Conservation (phyloP, 2,329 filamentous ascomycete species). For the Phialophora expanda region DNA sequence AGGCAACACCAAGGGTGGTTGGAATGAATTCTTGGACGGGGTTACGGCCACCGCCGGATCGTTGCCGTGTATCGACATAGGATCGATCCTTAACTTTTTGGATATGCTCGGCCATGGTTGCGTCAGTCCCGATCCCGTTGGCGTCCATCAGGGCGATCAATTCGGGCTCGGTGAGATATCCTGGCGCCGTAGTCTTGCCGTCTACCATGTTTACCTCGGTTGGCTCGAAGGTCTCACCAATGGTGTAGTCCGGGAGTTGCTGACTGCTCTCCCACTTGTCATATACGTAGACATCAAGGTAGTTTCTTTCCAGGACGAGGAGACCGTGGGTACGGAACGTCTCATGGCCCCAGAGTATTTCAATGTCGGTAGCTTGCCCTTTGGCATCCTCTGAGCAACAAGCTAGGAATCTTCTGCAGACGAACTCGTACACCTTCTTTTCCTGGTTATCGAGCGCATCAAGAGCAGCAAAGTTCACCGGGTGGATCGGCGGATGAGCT, state of each 20-base stretch:
- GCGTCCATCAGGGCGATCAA: conserved; percentile 97
- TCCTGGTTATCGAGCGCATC: conserved; percentile 68
- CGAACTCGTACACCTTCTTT: conserved; percentile 85
- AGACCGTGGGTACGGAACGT: conserved; percentile 81
- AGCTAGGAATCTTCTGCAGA: conserved; percentile 87
- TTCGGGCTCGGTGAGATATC: conserved; percentile 91
- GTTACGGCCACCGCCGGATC: conserved; percentile 53
- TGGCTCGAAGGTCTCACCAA: conserved; percentile 83
- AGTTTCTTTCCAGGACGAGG: conserved; percentile 85
- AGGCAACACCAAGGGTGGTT: conserved; percentile 84
- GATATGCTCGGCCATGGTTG: conserved; percentile 99
- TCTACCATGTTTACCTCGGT: conserved; percentile 87
- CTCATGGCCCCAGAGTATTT: conserved; percentile 79
- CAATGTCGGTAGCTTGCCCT: conserved; percentile 82
- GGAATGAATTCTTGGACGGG: conserved; percentile 85
- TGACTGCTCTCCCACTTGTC: conserved; percentile 93
- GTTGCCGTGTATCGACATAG: conserved; percentile 74
- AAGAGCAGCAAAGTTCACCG: conserved; percentile 79
- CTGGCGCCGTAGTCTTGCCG: conserved; percentile 84
- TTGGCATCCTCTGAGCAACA: conserved; percentile 95
- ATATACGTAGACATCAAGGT: conserved; percentile 93
- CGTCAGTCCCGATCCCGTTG: conserved; percentile 97
- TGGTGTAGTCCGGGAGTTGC: conserved; percentile 76
- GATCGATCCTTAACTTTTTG: conserved; percentile 89
- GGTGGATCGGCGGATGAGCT: conserved; percentile 95